A percentile compares a stretch with the other conserved stretches of the same genome.
phyloP scores from a whole-genome alignment of 2,329 filamentous ascomycete genomes.

The Berkeleyomyces rouxiae region DNA sequence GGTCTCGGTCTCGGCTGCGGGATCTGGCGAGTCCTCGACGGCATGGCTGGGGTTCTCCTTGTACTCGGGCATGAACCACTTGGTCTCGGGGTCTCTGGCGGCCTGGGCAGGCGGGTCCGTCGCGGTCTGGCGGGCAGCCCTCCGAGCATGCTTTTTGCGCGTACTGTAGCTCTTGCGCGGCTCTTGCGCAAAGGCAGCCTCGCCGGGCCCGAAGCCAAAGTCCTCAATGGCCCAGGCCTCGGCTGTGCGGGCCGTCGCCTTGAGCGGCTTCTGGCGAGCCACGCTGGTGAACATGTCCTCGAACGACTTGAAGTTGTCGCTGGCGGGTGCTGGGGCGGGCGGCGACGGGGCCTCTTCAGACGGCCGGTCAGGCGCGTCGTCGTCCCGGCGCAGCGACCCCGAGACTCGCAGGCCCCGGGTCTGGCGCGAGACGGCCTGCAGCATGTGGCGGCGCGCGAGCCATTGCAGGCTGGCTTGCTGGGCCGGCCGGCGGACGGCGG shows the following conservation, averaged over 20 bases:
- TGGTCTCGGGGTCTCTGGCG: neutral
- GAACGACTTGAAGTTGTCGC: neutral
- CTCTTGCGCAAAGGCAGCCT: neutral
- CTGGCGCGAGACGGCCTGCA: neutral
- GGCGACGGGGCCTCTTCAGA: neutral
- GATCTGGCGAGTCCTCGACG: neutral
- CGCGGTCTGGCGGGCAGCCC: neutral
- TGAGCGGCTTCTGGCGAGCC: slow-evolving; percentile 1
- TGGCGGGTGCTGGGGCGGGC: neutral
- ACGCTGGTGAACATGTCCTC: slow-evolving; percentile 3
- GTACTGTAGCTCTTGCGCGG: neutral
- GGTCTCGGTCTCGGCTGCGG: neutral
- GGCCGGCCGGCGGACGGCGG: slow-evolving; percentile 2
- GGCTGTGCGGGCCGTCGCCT: neutral
- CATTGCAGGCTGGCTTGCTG: slow-evolving; percentile 1
- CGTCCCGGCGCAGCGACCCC: neutral
- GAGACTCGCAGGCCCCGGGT: neutral
- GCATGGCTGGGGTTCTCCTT: too few species aligned
- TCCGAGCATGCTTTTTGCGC: neutral
- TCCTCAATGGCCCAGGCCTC: slow-evolving; percentile 9
- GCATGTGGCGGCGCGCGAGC: neutral
- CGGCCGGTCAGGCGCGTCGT: neutral
- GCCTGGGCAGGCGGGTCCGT: neutral
- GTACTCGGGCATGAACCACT: neutral
- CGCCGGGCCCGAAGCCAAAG: slow-evolving; percentile 10